Evolutionary conservation across 2,329 filamentous ascomycete genomes (phyloP).

Genomic region (Hypoxylon sp.): DNA sequence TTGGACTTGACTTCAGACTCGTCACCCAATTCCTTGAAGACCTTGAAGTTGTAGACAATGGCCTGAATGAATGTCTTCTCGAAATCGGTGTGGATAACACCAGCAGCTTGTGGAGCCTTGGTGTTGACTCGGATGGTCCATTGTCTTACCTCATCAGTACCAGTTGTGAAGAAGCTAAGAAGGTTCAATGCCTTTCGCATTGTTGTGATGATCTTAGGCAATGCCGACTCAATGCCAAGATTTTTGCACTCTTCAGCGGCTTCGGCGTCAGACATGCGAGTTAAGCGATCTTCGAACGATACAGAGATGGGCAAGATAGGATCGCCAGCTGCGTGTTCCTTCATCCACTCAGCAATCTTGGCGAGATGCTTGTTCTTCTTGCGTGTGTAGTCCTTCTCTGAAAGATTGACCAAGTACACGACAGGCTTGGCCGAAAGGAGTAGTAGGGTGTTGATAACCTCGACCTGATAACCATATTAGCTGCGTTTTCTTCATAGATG

Average conservation of each 20-base stretch:
- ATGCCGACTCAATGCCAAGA: conserved; percentile 82
- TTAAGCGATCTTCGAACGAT: conserved; percentile 89
- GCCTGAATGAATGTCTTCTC: conserved; percentile 99
- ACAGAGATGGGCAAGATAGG: conserved; percentile 94
- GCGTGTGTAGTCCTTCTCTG: conserved; percentile 94
- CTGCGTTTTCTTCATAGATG: conserved; percentile 14
- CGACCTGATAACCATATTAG: conserved; percentile 70
- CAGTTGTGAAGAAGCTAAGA: conserved; percentile 96
- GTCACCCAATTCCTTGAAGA: conserved; percentile 85
- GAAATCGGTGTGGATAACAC: conserved; percentile 98
- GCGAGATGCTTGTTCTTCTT: conserved; percentile 99
- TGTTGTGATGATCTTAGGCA: conserved; percentile 89
- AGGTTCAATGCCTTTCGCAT: conserved; percentile 95
- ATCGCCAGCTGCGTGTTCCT: conserved; percentile 85
- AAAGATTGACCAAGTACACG: conserved; percentile 96
- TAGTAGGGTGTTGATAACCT: conserved; percentile 96
- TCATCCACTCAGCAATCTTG: conserved; percentile 95
- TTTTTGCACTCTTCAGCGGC: conserved; percentile 88
- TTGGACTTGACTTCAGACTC: conserved; percentile 90
- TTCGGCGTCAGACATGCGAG: conserved; percentile 80
- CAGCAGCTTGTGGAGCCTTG: conserved; percentile 96
- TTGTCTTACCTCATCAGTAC: conserved; percentile 94
- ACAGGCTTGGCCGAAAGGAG: conserved; percentile 96
- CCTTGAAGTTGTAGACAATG: conserved; percentile 88
- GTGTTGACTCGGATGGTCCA: conserved; percentile 97